Percentiles rank a stretch among this genome's conserved stretches.
These are phyloP conservation scores for Trichosporon sp. DNA, from an alignment of 1,284 basidiomycete species.

Conservation along the genomic window DNA sequence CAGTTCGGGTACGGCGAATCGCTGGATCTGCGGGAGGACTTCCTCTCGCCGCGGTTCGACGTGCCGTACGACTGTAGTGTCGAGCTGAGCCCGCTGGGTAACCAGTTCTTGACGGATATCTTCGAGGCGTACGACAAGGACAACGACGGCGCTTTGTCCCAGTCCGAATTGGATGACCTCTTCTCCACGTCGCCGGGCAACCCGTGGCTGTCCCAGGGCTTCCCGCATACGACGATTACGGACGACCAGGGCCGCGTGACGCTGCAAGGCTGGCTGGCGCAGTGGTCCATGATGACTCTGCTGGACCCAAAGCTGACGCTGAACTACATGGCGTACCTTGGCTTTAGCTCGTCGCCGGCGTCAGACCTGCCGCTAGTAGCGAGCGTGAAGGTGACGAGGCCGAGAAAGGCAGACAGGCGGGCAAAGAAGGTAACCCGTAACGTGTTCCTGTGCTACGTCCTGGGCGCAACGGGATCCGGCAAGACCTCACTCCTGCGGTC, in stretches of 20 bases:
- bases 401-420: conserved; percentile 76
- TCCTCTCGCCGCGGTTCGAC: conserved; percentile 83
- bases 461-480: conserved; percentile 91
- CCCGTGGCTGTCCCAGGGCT: conserved; percentile 79
- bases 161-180: conserved; percentile 76
- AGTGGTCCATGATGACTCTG: conserved; percentile 99
- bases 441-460: conserved; percentile 86
- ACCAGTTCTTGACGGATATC: conserved; percentile 95
- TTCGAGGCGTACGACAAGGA: conserved; percentile 98
- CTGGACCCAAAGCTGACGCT: conserved; percentile 86
- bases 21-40: conserved; percentile 78
- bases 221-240: conserved; percentile 83
- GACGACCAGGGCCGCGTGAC: conserved; percentile 87
- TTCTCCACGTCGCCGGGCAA: conserved; percentile 94
- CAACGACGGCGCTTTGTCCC: conserved; percentile 85
- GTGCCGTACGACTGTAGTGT: conserved; percentile 90
- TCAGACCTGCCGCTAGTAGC: conserved; percentile 55
- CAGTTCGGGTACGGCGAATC: conserved; percentile 97
- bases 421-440: conserved; percentile 82
- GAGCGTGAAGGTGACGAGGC: conserved; percentile 72
- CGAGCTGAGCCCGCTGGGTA: conserved; percentile 85
- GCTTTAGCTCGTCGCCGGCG: conserved; percentile 48
- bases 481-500: conserved; percentile 82
- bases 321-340: conserved; percentile 83
- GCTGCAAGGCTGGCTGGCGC: conserved; percentile 93